Conservation (phyloP, 1,139 yeast species). For the Saccharomyces hybrid region DNA sequence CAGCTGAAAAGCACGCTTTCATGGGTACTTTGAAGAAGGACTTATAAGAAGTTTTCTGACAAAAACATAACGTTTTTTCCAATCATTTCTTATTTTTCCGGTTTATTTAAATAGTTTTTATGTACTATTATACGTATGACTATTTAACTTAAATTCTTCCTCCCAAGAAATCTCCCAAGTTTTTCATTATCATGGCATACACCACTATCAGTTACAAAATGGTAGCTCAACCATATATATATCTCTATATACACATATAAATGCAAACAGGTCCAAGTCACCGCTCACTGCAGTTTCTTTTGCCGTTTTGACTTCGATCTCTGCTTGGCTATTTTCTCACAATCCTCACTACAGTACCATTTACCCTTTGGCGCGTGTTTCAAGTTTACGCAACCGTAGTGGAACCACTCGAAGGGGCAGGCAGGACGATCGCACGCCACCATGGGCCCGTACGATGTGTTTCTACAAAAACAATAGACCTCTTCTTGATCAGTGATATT, state of each 20-base stretch:
- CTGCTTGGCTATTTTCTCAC: constrained; percentile 13
- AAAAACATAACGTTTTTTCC: constrained; percentile 4
- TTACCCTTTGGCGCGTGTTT: constrained; percentile 72
- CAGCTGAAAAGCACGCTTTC: constrained; percentile 99
- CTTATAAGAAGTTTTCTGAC: constrained; percentile 29
- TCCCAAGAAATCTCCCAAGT: neutral
- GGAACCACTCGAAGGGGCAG: constrained; percentile 84
- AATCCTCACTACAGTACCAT: constrained; percentile 85
- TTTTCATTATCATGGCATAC: neutral
- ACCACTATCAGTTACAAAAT: neutral
- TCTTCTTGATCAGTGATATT: constrained; percentile 16
- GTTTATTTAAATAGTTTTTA: constrained; percentile 3
- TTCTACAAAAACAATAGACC: constrained; percentile 72
- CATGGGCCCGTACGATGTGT: constrained; percentile 85
- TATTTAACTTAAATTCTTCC: neutral
- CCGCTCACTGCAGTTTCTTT: neutral
- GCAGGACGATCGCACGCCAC: constrained; percentile 82
- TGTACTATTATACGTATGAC: neutral
- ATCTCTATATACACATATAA: constrained; percentile 1
- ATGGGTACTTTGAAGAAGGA: constrained; percentile 99
- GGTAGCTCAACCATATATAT: neutral
- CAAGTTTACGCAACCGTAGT: constrained; percentile 71
- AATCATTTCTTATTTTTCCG: constrained; percentile 2
- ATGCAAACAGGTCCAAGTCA: neutral
- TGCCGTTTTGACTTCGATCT: constrained; percentile 3